These are phyloP conservation scores for Acer campestre DNA, from an alignment of 345 rosid genomes.

Conservation along the genomic window DNA sequence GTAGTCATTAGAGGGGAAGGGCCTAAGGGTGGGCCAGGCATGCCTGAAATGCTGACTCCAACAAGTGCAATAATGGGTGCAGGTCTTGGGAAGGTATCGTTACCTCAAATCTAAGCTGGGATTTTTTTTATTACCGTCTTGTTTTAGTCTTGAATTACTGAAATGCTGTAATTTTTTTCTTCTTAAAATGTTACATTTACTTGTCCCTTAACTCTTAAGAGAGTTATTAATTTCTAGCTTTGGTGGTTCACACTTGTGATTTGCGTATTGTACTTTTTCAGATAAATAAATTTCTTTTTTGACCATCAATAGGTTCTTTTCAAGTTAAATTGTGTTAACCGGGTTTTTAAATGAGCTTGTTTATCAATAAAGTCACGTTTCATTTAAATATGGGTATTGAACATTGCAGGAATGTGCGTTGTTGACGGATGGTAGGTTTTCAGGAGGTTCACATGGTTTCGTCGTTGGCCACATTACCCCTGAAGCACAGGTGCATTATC, in stretches of 20 bases:
- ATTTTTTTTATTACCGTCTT: not conserved
- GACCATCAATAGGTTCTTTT: constrained; percentile 6
- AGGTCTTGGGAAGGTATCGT: constrained; percentile 92
- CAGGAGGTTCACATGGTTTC: constrained; percentile 98
- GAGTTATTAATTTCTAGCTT: not conserved
- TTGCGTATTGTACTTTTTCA: not conserved
- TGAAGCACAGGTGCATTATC: constrained; percentile 81
- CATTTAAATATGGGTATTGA: constrained; percentile 23
- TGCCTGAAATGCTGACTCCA: constrained; percentile 99
- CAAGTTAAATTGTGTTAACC: not conserved
- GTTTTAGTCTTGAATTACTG: not conserved
- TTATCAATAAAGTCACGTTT: constrained; percentile 9
- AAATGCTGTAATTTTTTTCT: not conserved
- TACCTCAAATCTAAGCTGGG: constrained; percentile 9
- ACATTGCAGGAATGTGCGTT: constrained; percentile 83
- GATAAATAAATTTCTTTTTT: not conserved
- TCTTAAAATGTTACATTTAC: not conserved
- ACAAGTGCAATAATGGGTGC: constrained; percentile 99
- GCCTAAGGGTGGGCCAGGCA: constrained; percentile 99
- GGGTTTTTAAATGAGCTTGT: too few relatives aligned
- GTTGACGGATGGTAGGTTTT: constrained; percentile 96
- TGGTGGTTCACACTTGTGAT: not conserved
- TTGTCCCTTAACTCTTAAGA: not conserved
- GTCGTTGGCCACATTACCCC: constrained; percentile 98
- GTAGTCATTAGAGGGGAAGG: constrained; percentile 96